Evolutionary conservation across 352 stramenopile species (phyloP).

Genomic region (Phytophthora melonis): DNA sequence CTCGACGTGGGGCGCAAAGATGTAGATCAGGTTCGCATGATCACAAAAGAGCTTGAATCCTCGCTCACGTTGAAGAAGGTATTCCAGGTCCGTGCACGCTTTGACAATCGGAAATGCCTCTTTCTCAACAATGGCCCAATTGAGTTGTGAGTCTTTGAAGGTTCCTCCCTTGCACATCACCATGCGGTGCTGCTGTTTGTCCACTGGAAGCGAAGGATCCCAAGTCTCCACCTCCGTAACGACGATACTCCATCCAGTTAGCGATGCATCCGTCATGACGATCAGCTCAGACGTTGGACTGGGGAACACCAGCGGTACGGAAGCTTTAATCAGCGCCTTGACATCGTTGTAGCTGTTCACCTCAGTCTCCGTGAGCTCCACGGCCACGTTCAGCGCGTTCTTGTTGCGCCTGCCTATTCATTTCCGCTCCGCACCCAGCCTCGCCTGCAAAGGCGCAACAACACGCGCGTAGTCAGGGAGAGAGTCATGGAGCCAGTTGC

Average conservation of each 20-base stretch:
- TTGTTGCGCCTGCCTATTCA: constrained; percentile 8
- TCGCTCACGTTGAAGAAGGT: constrained; percentile 18
- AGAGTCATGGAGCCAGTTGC: constrained; percentile 26
- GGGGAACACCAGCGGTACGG: not conserved
- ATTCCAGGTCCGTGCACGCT: constrained; percentile 15
- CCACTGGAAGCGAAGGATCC: not conserved
- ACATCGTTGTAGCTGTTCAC: constrained; percentile 6
- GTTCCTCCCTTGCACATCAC: constrained; percentile 17
- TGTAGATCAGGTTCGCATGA: constrained; percentile 32
- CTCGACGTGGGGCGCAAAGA: constrained; percentile 17
- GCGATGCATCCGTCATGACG: not conserved
- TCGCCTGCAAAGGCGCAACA: constrained; percentile 18
- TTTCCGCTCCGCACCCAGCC: constrained; percentile 1
- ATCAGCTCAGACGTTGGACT: constrained; percentile 1
- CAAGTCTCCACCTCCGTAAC: not conserved
- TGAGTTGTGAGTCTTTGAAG: constrained; percentile 13
- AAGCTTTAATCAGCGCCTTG: constrained; percentile 1
- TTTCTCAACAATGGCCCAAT: constrained; percentile 33
- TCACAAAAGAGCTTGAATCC: constrained; percentile 30
- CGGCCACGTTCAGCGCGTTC: constrained; percentile 1
- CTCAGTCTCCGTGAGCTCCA: not conserved
- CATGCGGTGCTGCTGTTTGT: constrained; percentile 17
- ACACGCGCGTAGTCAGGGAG: constrained; percentile 24
- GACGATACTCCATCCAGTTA: constrained; percentile 5
- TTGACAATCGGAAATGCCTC: constrained; percentile 20